Conservation (phyloP, 495 filamentous ascomycete genomes). For the Neurospora sp. region DNA sequence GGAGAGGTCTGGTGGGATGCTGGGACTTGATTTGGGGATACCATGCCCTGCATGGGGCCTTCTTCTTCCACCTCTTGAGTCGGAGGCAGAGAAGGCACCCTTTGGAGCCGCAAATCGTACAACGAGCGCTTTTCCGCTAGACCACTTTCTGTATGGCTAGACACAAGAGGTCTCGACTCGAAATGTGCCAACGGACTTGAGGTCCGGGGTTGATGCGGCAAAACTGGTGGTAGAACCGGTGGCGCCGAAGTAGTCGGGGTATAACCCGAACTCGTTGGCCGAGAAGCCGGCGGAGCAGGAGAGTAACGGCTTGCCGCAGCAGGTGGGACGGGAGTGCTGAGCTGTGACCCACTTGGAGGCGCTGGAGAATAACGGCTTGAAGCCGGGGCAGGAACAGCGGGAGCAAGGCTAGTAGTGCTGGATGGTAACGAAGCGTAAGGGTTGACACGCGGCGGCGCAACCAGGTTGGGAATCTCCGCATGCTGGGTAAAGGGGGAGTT, state of each 20-base stretch:
- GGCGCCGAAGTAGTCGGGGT: conserved; percentile 27
- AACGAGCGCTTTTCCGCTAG: conserved; percentile 34
- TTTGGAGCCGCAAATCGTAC: conserved; percentile 34
- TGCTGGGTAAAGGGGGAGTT: conserved; percentile 11
- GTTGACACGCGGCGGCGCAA: conserved; percentile 48
- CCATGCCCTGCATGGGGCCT: conserved; percentile 14
- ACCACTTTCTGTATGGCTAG: conserved; percentile 21
- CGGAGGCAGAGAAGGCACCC: conserved; percentile 39
- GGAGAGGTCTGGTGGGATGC: conserved; percentile 14
- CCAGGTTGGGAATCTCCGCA: conserved; percentile 26
- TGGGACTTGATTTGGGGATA: conserved; percentile 6
- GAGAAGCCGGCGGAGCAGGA: conserved; percentile 35
- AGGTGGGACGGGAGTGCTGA: conserved; percentile 25
- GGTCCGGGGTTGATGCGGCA: conserved; percentile 72
- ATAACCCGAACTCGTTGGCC: conserved; percentile 30
- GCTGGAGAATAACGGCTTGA: conserved; percentile 52
- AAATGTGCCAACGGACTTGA: conserved; percentile 75
- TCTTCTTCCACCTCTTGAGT: conserved; percentile 44
- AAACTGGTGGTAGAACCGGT: conserved; percentile 44
- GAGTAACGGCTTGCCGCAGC: conserved; percentile 40
- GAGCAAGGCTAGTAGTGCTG: conserved; percentile 28
- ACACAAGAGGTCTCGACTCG: conserved; percentile 24
- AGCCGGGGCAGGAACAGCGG: conserved; percentile 29
- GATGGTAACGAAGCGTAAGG: conserved; percentile 47
- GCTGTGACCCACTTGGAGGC: conserved; percentile 32